Percentiles rank a stretch among this genome's conserved stretches.
Conservation (phyloP, 768 basidiomycete species). For the Mycena latifolia region DNA sequence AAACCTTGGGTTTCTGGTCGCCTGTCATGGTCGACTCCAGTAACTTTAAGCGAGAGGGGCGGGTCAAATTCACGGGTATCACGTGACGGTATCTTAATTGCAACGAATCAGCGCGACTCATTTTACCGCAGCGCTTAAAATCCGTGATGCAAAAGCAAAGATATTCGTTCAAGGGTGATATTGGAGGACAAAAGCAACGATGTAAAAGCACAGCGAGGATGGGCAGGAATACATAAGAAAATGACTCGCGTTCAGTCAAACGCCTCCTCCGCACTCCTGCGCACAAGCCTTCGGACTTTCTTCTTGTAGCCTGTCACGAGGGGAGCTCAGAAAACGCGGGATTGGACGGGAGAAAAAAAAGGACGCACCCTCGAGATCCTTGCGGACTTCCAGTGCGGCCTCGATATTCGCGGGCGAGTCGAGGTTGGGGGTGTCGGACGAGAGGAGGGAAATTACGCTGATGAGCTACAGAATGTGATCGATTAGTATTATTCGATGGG, state of each 20-base stretch:
- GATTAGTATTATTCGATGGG: conserved; percentile 27
- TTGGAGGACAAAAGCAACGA: background rate
- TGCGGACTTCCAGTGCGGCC: conserved; percentile 90
- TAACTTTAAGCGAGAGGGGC: background rate
- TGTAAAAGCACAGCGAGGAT: conserved; percentile 35
- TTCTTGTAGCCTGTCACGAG: conserved; percentile 85
- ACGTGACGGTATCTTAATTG: background rate
- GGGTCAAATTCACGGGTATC: background rate
- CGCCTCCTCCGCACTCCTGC: conserved; percentile 91
- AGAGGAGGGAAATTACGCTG: conserved; percentile 95
- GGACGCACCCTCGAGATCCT: conserved; percentile 69
- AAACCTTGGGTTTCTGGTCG: conserved; percentile 17
- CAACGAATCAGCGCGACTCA: background rate
- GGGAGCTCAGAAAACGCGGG: conserved; percentile 20
- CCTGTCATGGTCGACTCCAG: conserved; percentile 1
- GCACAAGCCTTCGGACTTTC: conserved; percentile 92
- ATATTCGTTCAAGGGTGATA: background rate
- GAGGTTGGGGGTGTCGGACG: conserved; percentile 90
- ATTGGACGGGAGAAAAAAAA: background rate
- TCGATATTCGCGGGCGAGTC: conserved; percentile 98
- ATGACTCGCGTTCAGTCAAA: conserved; percentile 64
- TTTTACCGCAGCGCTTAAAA: no score
- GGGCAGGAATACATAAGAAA: conserved; percentile 29
- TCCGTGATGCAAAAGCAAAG: no score
- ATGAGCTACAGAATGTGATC: conserved; percentile 71